phyloP scores from a whole-genome alignment of 1,139 yeast species.

The Maudiozyma humilis region DNA sequence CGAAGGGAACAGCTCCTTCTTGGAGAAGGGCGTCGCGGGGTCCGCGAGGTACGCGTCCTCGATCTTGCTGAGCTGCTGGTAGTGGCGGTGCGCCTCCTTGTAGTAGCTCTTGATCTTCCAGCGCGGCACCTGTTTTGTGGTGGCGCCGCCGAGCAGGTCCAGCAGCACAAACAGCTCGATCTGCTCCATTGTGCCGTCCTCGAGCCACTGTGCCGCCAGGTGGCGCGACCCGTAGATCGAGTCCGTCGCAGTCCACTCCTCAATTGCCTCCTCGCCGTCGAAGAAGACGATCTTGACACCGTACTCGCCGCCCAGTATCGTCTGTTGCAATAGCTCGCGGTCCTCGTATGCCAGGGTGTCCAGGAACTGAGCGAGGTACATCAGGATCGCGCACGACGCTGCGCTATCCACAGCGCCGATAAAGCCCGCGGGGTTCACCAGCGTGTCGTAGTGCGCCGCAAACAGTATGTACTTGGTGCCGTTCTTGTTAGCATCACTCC shows the following conservation, averaged over 20 bases:
- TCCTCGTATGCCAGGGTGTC: conserved; percentile 10
- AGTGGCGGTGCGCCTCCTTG: conserved; percentile 35
- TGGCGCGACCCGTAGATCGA: conserved; percentile 50
- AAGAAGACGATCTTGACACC: conserved; percentile 46
- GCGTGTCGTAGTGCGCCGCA: conserved; percentile 51
- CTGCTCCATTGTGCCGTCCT: conserved; percentile 16
- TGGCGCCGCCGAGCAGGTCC: conserved; percentile 41
- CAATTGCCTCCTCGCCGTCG: conserved; percentile 54
- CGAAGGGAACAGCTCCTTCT: conserved; percentile 16
- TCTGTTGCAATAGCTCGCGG: conserved; percentile 3
- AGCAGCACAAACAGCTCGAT: conserved; percentile 41
- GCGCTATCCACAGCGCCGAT: conserved; percentile 55
- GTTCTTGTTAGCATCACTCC: conserved; percentile 9
- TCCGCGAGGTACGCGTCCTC: conserved; percentile 22
- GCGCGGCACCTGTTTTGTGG: conserved; percentile 10
- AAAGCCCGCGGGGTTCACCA: conserved; percentile 43
- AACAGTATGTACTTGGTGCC: conserved; percentile 35
- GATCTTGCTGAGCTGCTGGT: conserved; percentile 31
- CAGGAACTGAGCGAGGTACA: conserved; percentile 38
- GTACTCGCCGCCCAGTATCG: conserved; percentile 8
- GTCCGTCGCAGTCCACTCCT: conserved; percentile 42
- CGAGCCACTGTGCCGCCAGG: conserved; percentile 37
- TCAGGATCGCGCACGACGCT: conserved; percentile 45
- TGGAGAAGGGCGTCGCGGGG: background rate
- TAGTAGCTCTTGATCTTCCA: conserved; percentile 40